These are phyloP conservation scores for Plasmodium gonderi DNA, from an alignment of 169 alveolate species.

Conservation along the genomic window DNA sequence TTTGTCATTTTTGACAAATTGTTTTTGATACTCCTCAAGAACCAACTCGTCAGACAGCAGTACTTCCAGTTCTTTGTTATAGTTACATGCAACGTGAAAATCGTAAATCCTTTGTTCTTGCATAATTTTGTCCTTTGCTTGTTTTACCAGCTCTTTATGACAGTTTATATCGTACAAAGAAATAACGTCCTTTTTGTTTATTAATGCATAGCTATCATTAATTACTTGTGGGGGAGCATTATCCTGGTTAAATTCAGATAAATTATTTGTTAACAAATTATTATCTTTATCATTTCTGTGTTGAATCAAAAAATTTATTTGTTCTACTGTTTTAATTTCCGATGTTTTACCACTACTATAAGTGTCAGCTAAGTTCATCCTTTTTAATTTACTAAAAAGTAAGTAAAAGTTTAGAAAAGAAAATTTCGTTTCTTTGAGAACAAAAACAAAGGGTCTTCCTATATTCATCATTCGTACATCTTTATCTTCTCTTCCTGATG, in stretches of 20 bases:
- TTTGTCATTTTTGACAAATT: neutral
- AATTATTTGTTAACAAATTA: neutral
- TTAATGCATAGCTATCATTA: conserved; percentile 38
- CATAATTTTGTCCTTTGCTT: neutral
- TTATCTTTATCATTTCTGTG: neutral
- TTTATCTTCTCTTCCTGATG: conserved; percentile 92
- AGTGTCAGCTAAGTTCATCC: neutral
- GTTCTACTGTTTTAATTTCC: conserved; percentile 33
- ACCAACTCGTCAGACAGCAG: conserved; percentile 12
- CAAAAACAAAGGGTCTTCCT: conserved; percentile 73
- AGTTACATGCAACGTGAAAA: conserved; percentile 19
- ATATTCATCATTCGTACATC: conserved; percentile 92
- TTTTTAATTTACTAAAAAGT: conserved; percentile 46
- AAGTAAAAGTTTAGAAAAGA: conserved; percentile 63
- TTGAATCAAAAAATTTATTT: neutral
- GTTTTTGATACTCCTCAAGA: too few relatives aligned
- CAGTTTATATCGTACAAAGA: conserved; percentile 12
- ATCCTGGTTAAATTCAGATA: neutral
- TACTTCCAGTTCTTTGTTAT: conserved; percentile 56
- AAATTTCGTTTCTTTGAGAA: conserved; percentile 64
- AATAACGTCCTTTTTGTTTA: conserved; percentile 10
- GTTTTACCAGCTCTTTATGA: conserved; percentile 12
- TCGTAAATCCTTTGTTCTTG: conserved; percentile 5
- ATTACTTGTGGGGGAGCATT: neutral
- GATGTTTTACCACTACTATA: neutral